Conservation (phyloP, 192 early-diverging fungal species). For the Backusella liffmaniae region DNA sequence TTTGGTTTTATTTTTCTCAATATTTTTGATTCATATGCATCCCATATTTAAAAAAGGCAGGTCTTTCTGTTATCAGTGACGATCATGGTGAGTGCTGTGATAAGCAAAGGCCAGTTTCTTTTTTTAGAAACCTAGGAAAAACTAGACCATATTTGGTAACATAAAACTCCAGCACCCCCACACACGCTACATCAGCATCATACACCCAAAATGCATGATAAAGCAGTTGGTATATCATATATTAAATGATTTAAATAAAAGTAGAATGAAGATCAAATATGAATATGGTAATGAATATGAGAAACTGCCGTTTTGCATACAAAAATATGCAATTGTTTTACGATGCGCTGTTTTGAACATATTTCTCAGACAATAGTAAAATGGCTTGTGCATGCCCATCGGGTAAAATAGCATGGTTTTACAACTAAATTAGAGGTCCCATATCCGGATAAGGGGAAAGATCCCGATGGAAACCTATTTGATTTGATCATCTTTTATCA, state of each 20-base stretch:
- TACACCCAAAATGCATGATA: background rate
- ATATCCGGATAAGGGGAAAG: background rate
- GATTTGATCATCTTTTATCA: background rate
- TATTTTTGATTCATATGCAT: background rate
- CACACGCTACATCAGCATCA: background rate
- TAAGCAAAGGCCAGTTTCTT: background rate
- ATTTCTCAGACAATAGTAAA: background rate
- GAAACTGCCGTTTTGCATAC: background rate
- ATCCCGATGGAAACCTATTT: background rate
- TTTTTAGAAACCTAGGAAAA: background rate
- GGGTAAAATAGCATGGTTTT: background rate
- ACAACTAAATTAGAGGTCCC: background rate
- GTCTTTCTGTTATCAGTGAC: background rate
- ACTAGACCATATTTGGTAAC: background rate
- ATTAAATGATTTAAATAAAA: background rate
- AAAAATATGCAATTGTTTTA: background rate
- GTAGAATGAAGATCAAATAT: background rate
- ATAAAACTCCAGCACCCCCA: background rate
- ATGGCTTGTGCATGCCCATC: background rate
- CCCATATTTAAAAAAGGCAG: background rate
- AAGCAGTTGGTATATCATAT: background rate
- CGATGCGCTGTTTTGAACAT: background rate
- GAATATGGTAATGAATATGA: background rate
- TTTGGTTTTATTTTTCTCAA: background rate
- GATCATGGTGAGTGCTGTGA: background rate